phyloP scores from a whole-genome alignment of 2,329 filamentous ascomycete genomes.

The Ceratocystis smalleyi region DNA sequence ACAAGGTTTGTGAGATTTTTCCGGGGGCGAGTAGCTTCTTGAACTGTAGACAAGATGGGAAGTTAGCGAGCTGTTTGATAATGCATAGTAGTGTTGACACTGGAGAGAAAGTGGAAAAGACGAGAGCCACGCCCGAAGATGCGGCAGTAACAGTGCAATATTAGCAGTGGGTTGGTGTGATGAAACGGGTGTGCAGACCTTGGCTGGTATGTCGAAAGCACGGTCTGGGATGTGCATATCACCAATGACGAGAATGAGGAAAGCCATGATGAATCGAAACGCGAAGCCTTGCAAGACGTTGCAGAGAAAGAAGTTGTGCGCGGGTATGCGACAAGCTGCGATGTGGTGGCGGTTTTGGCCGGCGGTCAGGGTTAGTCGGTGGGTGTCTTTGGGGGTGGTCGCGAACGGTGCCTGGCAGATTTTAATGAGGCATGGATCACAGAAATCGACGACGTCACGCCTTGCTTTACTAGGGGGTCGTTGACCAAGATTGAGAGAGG shows the following conservation, averaged over 20 bases:
- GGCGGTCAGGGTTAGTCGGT: background rate
- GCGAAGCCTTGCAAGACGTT: no score
- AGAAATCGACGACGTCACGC: slow-evolving; percentile 4
- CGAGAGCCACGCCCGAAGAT: no score
- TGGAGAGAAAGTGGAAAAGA: no score
- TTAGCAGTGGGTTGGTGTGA: background rate
- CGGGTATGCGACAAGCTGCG: background rate
- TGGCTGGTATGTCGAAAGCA: slow-evolving; percentile 77
- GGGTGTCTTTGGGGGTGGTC: background rate
- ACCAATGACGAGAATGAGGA: slow-evolving; percentile 80
- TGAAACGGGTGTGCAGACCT: slow-evolving; percentile 39
- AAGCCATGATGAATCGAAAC: slow-evolving; percentile 48
- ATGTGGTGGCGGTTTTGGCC: background rate
- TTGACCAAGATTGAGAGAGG: background rate
- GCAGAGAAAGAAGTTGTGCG: no score
- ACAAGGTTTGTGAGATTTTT: slow-evolving; percentile 70
- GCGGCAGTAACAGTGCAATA: background rate
- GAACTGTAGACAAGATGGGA: slow-evolving; percentile 38
- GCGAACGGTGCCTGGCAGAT: background rate
- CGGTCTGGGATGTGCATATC: slow-evolving; percentile 89
- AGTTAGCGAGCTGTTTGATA: background rate
- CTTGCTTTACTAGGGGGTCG: background rate
- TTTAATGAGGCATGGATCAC: background rate
- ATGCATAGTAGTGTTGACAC: background rate
- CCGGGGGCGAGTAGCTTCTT: slow-evolving; percentile 71